These are phyloP conservation scores for Phytophthora ohioensis DNA, from an alignment of 352 stramenopile species.

Conservation along the genomic window DNA sequence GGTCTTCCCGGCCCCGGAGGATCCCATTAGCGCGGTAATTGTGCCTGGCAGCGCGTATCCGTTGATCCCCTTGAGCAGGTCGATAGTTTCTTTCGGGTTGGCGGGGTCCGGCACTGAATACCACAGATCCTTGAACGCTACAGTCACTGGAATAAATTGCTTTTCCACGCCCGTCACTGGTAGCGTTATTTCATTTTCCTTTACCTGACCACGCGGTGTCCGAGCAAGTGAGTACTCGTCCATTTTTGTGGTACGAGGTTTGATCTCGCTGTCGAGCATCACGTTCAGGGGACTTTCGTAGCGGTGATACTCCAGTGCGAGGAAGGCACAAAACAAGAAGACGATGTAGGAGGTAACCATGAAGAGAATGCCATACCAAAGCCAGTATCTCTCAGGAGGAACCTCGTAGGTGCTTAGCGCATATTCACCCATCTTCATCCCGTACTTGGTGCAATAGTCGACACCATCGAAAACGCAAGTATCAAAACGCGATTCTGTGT, in stretches of 20 bases:
- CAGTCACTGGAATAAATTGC: conserved; percentile 15
- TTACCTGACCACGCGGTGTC: conserved; percentile 3
- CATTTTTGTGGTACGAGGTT: not conserved
- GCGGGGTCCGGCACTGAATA: conserved; percentile 22
- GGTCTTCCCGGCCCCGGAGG: conserved; percentile 28
- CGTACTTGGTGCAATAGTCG: conserved; percentile 41
- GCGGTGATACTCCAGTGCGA: conserved; percentile 25
- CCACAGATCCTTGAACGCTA: conserved; percentile 28
- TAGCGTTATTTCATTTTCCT: not conserved
- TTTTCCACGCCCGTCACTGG: not conserved
- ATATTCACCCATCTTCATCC: conserved; percentile 31
- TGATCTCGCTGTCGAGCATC: not conserved
- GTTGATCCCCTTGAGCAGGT: conserved; percentile 27
- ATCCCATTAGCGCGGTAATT: conserved; percentile 30
- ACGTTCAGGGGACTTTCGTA: conserved; percentile 29
- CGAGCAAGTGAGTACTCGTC: conserved; percentile 10
- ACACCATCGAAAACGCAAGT: conserved; percentile 34
- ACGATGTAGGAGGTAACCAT: conserved; percentile 13
- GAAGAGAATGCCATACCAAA: conserved; percentile 32
- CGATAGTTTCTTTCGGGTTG: conserved; percentile 14
- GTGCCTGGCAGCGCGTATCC: conserved; percentile 19
- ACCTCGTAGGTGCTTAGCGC: conserved; percentile 28
- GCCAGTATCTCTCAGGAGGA: conserved; percentile 25
- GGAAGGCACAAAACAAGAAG: conserved; percentile 23
- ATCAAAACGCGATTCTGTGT: conserved; percentile 29